phyloP scores from a whole-genome alignment of 2,329 filamentous ascomycete species.

The Apiospora marii region DNA sequence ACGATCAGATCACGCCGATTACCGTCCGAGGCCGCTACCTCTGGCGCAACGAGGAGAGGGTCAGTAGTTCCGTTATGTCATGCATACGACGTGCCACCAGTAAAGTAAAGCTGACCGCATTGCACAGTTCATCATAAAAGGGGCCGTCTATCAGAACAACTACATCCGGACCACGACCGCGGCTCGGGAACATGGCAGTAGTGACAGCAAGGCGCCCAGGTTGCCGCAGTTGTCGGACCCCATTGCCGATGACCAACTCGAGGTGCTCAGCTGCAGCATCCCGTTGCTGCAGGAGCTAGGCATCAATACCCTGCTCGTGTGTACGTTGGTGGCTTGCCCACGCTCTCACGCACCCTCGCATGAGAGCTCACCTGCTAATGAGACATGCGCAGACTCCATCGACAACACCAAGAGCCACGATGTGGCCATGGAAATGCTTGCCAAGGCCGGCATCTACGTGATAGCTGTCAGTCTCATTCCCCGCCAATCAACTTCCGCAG shows the following conservation, averaged over 20 bases:
- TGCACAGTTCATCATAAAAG: slow-evolving; percentile 36
- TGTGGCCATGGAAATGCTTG: slow-evolving; percentile 35
- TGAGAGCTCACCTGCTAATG: background rate
- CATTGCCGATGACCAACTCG: slow-evolving; percentile 33
- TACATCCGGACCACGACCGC: background rate
- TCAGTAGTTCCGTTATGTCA: slow-evolving; percentile 25
- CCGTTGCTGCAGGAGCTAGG: slow-evolving; percentile 37
- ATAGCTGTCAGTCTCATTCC: slow-evolving; percentile 34
- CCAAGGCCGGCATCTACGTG: slow-evolving; percentile 39
- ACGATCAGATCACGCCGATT: slow-evolving; percentile 27
- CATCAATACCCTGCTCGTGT: slow-evolving; percentile 39
- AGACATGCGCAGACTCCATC: slow-evolving; percentile 31
- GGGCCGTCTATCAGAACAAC: slow-evolving; percentile 33
- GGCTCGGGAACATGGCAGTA: background rate
- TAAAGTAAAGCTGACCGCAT: background rate
- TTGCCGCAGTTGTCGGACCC: slow-evolving; percentile 29
- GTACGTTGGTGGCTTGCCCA: slow-evolving; percentile 27
- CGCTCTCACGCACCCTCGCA: too few species aligned
- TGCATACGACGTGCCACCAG: background rate
- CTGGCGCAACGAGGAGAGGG: slow-evolving; percentile 33
- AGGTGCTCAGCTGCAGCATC: slow-evolving; percentile 34
- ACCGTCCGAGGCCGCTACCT: slow-evolving; percentile 35
- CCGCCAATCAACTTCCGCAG: background rate
- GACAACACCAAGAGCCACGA: slow-evolving; percentile 33
- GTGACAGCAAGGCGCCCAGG: background rate